Base-by-base conservation (phyloP, 225 moss, liverwort and hornwort genomes). In the Physcomitrium patens region DNA sequence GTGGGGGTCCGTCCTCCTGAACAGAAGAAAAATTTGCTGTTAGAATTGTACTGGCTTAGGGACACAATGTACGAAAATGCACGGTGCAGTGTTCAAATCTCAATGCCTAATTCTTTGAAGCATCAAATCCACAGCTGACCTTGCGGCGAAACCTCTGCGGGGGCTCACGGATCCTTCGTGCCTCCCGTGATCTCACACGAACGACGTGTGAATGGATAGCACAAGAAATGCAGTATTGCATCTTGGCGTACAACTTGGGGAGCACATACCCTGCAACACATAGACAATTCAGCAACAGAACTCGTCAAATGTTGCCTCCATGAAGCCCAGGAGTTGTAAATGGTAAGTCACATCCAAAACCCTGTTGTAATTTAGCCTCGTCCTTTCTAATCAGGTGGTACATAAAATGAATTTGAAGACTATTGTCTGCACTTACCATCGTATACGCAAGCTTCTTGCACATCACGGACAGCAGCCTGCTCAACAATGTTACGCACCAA, bases 381-480 rank as follows among this genome's bases (percentile, higher is more conserved):
- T 9, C 27, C 15, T 15, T 18, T 0, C 10, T 57, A 13, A 10
- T 28, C 2, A 9, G 0, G 15, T 14, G 3, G 3, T 3, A 9
- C 46, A 7, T 8, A 8, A 0, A 0, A 0, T 11, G 31, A 5
- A 8, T 9, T 0, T 52, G 0, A 5, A 16, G 8, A 9, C 10
- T 17, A 44, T 17, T 50, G 20, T 31, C 3, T 31, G 31, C 31
- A 23, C 0, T 2, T 84, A 92, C 94, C 92, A 7, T 96, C 94
- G 14, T 96, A 94, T 7, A 96, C 94, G 49, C 96, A 96, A 0
- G 96, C 96, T 78, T 96, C 96, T 78, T 96, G 96, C 67, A 96
- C 94, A 80, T 96, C 96, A 72, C 94, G 86, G 23, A 96, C 94
- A 16, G 94, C 94, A 20, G 96, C 94, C 79, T 96, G 94, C 73